phyloP scores from a whole-genome alignment of 176 grass and related monocot genomes.

The Triticum aestivum region IWGSC_CS_RefSeq_v2.1 NC_057813.1:489287709-489288208 shows the following conservation, averaged over 20 bases:
- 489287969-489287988: slow-evolving; percentile 43
- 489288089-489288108: slow-evolving; percentile 49
- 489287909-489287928: slow-evolving; percentile 21
- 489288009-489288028: slow-evolving; percentile 34
- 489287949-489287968: neutral
- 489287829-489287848: slow-evolving; percentile 30
- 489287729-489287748: slow-evolving; percentile 23
- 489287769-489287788: slow-evolving; percentile 4
- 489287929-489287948: slow-evolving; percentile 42
- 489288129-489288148: slow-evolving; percentile 24
- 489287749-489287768: slow-evolving; percentile 18
- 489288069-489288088: slow-evolving; percentile 19
- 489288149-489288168: neutral
- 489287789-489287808: neutral
- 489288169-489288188: slow-evolving; percentile 48
- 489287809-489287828: slow-evolving; percentile 17
- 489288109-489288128: slow-evolving; percentile 18
- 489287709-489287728: slow-evolving; percentile 24
- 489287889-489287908: slow-evolving; percentile 34
- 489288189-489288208: slow-evolving; percentile 60
- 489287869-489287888: slow-evolving; percentile 36
- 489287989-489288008: slow-evolving; percentile 20
- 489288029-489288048: slow-evolving; percentile 7
- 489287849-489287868: slow-evolving; percentile 3
- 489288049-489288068: slow-evolving; percentile 27